Percentiles rank a stretch among this genome's conserved stretches.
phyloP scores from a whole-genome alignment of 1,139 yeast species.

The Kazachstania sp. region DNA sequence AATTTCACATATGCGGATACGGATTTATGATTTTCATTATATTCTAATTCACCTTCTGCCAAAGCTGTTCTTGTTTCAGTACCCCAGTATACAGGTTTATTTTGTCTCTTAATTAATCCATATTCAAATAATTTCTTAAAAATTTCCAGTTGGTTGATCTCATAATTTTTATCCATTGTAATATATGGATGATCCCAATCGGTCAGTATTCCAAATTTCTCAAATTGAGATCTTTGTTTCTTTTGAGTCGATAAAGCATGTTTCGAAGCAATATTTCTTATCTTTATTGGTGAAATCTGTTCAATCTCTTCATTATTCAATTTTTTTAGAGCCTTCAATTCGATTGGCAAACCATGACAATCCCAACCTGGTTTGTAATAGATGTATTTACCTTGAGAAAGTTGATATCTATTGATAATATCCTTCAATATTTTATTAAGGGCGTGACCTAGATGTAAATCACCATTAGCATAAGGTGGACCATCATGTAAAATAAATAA shows the following conservation, averaged over 20 bases:
- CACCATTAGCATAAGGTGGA: slow-evolving; percentile 97
- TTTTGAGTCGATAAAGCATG: slow-evolving; percentile 63
- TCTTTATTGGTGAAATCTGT: slow-evolving; percentile 39
- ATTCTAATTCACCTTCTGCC: slow-evolving; percentile 94
- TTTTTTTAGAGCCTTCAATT: slow-evolving; percentile 59
- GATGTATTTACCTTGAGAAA: slow-evolving; percentile 53
- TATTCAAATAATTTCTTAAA: slow-evolving; percentile 58
- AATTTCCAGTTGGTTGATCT: slow-evolving; percentile 61
- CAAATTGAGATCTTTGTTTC: slow-evolving; percentile 56
- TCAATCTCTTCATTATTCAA: slow-evolving; percentile 27
- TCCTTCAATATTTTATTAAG: slow-evolving; percentile 84
- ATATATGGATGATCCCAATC: slow-evolving; percentile 67
- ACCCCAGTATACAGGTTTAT: slow-evolving; percentile 97
- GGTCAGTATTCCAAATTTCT: slow-evolving; percentile 69
- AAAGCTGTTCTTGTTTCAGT: slow-evolving; percentile 88
- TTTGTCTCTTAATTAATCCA: slow-evolving; percentile 69
- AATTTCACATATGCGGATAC: slow-evolving; percentile 66
- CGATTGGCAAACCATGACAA: slow-evolving; percentile 96
- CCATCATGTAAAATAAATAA: slow-evolving; percentile 86
- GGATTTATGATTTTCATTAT: slow-evolving; percentile 63
- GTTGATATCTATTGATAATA: slow-evolving; percentile 63
- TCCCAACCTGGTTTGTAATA: slow-evolving; percentile 94
- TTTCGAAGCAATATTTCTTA: slow-evolving; percentile 54
- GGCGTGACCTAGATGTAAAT: slow-evolving; percentile 88
- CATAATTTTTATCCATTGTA: slow-evolving; percentile 66